Percentiles rank a stretch among this genome's conserved stretches.
phyloP scores from a whole-genome alignment of 2,329 filamentous ascomycete genomes.

The Diaporthe sp. region DNA sequence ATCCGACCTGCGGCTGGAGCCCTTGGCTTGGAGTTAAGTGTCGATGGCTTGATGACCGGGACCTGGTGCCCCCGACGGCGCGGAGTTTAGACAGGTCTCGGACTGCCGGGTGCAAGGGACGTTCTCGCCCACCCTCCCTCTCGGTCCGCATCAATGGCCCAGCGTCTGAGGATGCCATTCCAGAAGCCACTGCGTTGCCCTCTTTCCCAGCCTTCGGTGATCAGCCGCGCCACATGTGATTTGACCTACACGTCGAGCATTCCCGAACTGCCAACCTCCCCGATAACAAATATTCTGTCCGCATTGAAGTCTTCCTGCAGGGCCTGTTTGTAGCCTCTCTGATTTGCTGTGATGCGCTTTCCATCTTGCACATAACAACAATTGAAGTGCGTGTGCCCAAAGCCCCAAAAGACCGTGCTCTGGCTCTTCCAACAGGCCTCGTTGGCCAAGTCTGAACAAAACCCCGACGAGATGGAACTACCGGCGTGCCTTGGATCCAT shows the following conservation, averaged over 20 bases:
- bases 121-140: neutral
- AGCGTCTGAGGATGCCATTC: neutral
- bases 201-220: neutral
- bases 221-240: neutral
- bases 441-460: slow-evolving; percentile 55
- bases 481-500: slow-evolving; percentile 42
- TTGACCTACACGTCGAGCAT: neutral
- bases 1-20: neutral
- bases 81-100: slow-evolving; percentile 13
- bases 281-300: neutral
- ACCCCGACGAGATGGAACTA: slow-evolving; percentile 48
- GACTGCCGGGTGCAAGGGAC: neutral
- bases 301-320: neutral
- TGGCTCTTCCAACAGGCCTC: slow-evolving; percentile 54
- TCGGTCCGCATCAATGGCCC: neutral
- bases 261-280: neutral
- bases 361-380: slow-evolving; percentile 53
- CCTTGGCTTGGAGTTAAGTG: neutral
- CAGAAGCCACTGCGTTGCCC: neutral
- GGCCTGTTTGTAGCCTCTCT: neutral
- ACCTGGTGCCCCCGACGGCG: neutral
- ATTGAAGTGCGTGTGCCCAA: slow-evolving; percentile 65
- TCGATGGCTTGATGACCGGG: neutral
- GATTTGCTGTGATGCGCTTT: neutral
- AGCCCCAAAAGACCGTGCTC: slow-evolving; percentile 60